Evolutionary conservation across 768 basidiomycete species (phyloP).

Genomic region (Xerocomellus intermedius): DNA sequence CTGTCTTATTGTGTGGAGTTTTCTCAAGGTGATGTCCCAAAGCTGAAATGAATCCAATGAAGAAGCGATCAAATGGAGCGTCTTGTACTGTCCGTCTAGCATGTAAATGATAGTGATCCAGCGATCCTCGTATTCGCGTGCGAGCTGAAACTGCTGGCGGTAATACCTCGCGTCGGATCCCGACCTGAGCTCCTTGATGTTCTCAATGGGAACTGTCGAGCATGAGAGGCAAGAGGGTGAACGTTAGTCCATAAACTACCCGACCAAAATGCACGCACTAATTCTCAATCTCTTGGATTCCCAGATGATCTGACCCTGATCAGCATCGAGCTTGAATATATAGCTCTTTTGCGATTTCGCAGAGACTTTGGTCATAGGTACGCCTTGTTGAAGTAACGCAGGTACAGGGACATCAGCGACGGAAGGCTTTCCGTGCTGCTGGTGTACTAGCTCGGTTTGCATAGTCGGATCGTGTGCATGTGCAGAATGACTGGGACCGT

Average conservation of each 20-base stretch:
- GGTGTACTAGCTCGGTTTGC: background rate
- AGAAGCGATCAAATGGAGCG: slow-evolving; percentile 78
- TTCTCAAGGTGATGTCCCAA: slow-evolving; percentile 63
- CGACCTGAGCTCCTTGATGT: slow-evolving; percentile 82
- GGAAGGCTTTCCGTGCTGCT: slow-evolving; percentile 3
- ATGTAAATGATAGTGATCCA: slow-evolving; percentile 90
- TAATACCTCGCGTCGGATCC: slow-evolving; percentile 70
- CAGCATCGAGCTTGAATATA: slow-evolving; percentile 71
- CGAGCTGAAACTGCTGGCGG: slow-evolving; percentile 64
- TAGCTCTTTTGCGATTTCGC: slow-evolving; percentile 71
- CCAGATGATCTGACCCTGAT: slow-evolving; percentile 80
- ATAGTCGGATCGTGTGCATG: slow-evolving; percentile 3
- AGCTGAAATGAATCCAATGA: slow-evolving; percentile 58
- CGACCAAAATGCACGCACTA: slow-evolving; percentile 41
- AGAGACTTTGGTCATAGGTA: slow-evolving; percentile 81
- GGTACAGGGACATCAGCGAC: slow-evolving; percentile 53
- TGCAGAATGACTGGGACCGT: background rate
- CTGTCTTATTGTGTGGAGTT: slow-evolving; percentile 62
- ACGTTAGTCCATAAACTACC: background rate
- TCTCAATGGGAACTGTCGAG: slow-evolving; percentile 73
- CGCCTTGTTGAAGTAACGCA: slow-evolving; percentile 55
- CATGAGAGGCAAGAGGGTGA: background rate
- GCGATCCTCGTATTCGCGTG: slow-evolving; percentile 58
- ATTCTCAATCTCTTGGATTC: slow-evolving; percentile 68
- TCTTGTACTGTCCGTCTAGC: slow-evolving; percentile 75